Conservation (phyloP, 768 basidiomycete genomes). For the Tulasnella sp. region DNA sequence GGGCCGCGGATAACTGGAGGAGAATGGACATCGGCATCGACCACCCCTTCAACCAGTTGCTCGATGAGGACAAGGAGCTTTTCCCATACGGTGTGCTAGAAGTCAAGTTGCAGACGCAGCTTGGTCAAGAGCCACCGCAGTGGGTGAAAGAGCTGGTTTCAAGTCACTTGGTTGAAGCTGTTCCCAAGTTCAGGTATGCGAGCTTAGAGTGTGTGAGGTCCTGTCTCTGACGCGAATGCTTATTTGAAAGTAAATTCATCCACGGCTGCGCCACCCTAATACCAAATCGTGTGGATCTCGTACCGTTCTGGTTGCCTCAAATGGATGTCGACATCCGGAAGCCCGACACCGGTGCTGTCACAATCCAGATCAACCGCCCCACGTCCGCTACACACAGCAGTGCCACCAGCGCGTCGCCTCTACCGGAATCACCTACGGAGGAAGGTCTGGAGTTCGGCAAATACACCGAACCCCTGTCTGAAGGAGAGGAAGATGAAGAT, state of each 20-base stretch:
- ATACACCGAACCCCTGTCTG: conserved; percentile 89
- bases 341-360: conserved; percentile 68
- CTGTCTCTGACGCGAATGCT: not conserved
- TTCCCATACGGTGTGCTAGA: conserved; percentile 98
- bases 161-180: conserved; percentile 92
- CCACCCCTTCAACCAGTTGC: conserved; percentile 76
- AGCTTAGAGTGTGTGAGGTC: conserved; percentile 19
- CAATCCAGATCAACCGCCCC: conserved; percentile 69
- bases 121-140: conserved; percentile 89
- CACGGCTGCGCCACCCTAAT: conserved; percentile 93
- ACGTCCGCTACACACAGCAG: conserved; percentile 39
- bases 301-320: conserved; percentile 98
- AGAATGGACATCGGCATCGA: conserved; percentile 91
- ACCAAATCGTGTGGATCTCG: conserved; percentile 87
- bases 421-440: conserved; percentile 45
- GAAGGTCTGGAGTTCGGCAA: conserved; percentile 35
- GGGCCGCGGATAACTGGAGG: conserved; percentile 90
- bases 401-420: conserved; percentile 41
- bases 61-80: conserved; percentile 75
- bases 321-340: conserved; percentile 97
- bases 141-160: conserved; percentile 97
- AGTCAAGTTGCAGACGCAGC: conserved; percentile 95
- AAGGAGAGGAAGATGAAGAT: conserved; percentile 89
- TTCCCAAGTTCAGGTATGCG: conserved; percentile 89
- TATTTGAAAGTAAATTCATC: conserved; percentile 71